A percentile compares a stretch with the other conserved stretches of the same genome.
Evolutionary conservation across 139 green algal species (phyloP).

Genomic region (Closterium sp.): DNA sequence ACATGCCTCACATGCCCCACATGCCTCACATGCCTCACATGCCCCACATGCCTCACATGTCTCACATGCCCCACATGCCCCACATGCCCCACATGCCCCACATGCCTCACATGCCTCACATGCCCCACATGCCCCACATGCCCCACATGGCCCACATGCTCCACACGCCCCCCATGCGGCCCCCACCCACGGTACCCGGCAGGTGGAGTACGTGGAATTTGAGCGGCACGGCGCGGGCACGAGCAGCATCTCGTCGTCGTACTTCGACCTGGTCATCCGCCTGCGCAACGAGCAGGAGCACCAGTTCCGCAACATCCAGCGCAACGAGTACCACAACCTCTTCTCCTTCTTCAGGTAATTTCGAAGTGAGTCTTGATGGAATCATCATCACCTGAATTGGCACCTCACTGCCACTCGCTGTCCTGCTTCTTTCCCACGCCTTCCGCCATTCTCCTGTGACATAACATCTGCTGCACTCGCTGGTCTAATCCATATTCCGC

Average conservation of each 20-base stretch:
- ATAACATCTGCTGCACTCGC: too few relatives aligned
- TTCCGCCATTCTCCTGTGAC: too few relatives aligned
- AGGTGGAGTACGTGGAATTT: slow-evolving; percentile 83
- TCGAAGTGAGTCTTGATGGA: too few relatives aligned
- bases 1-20: neutral
- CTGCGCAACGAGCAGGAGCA: slow-evolving; percentile 67
- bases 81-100: neutral
- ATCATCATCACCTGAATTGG: neutral
- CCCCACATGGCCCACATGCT: neutral
- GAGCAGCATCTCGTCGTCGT: slow-evolving; percentile 68
- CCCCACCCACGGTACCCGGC: neutral
- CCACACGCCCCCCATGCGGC: neutral
- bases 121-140: neutral
- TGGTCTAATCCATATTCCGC: too few relatives aligned
- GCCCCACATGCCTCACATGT: neutral
- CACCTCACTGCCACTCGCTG: neutral
- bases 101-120: neutral
- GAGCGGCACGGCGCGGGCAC: slow-evolving; percentile 67
- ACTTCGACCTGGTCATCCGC: slow-evolving; percentile 88
- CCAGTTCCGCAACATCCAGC: slow-evolving; percentile 83
- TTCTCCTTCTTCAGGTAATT: slow-evolving; percentile 87
- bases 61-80: neutral
- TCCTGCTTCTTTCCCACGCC: neutral
- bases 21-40: neutral
- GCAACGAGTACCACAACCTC: slow-evolving; percentile 85